phyloP scores from a whole-genome alignment of 331 rosid species.

The Dryas integrifolia region DNA sequence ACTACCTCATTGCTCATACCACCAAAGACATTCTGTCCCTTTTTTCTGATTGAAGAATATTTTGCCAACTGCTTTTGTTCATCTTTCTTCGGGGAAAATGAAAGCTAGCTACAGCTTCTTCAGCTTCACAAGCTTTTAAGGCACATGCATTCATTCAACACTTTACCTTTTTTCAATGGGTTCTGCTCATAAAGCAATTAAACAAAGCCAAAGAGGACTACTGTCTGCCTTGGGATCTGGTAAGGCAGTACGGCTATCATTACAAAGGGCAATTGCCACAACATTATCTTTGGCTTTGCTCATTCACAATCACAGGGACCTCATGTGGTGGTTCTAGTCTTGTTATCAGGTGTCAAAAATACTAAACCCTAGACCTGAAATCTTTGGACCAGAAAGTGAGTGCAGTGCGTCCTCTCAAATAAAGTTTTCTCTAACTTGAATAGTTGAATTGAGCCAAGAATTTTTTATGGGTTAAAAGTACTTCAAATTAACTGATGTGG shows the following conservation, averaged over 20 bases:
- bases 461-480: too few relatives aligned
- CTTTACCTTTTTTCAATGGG: slow-evolving; percentile 52
- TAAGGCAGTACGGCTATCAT: slow-evolving; percentile 35
- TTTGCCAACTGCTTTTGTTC: slow-evolving; percentile 37
- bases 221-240: slow-evolving; percentile 56
- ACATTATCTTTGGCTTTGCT: background rate
- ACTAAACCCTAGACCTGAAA: too few relatives aligned
- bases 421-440: too few relatives aligned
- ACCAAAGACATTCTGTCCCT: slow-evolving; percentile 48
- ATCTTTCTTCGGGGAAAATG: slow-evolving; percentile 4
- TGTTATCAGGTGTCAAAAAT: too few relatives aligned
- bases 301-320: too few relatives aligned
- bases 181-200: slow-evolving; percentile 32
- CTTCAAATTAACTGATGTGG: too few relatives aligned
- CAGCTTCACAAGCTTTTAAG: slow-evolving; percentile 49
- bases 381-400: too few relatives aligned
- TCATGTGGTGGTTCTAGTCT: too few relatives aligned
- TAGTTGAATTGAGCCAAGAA: too few relatives aligned
- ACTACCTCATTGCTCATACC: too few relatives aligned
- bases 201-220: slow-evolving; percentile 28
- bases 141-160: slow-evolving; percentile 46
- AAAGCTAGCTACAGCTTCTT: slow-evolving; percentile 13
- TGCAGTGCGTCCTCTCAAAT: too few relatives aligned
- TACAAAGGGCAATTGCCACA: slow-evolving; percentile 11
- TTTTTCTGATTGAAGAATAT: slow-evolving; percentile 49